Evolutionary conservation across 768 basidiomycete species (phyloP), one percentile per base, ranked within the genome.

Genomic region (Pholiota microspora): DNA sequence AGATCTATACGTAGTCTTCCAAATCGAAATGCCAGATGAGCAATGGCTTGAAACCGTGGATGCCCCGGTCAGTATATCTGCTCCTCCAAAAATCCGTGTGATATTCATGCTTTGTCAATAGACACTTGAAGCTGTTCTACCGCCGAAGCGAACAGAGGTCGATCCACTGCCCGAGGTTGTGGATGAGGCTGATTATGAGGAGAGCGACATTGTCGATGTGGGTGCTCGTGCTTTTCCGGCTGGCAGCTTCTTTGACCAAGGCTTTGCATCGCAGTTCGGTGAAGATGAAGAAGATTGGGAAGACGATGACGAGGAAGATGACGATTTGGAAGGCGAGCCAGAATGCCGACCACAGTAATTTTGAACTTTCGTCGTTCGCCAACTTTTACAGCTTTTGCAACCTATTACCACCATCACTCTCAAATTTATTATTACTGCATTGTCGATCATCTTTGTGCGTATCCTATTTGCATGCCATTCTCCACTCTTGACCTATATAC

Each of bases 11-110:
- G 77, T 98, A 53, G 79, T 87, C 49, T 81, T 97, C 50, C 82
- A 88, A 53, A 78, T 98, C 49, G 94, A 97, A 71, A 94, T 95
- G 92, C 95, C 95, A 10, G 76, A 77, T 54, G 76, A 80, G 47
- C 74, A 84, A 36, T 98, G 94, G 94, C 72, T 94, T 25, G 77
- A 73, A 59, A 78, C 74, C 2, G 73, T 88, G 25, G 86, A 94
- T 63, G 66, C 65, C 42, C 72, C 78, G 69, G 92, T 91, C 58
- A 57, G 49, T 34, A 7, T 8, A 25, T 13, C 23, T 25, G 18
- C 32, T 35, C n/a, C n/a, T n/a, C n/a, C n/a, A n/a, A n/a, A n/a
- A n/a, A n/a, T n/a, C n/a, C n/a, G n/a, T n/a, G n/a, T n/a, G n/a
- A n/a, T n/a, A 6, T 29, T 13, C n/a, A 23, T 10, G 27, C 40